phyloP scores from a whole-genome alignment of 73 alveolate species.

The Loxodes magnus region DNA sequence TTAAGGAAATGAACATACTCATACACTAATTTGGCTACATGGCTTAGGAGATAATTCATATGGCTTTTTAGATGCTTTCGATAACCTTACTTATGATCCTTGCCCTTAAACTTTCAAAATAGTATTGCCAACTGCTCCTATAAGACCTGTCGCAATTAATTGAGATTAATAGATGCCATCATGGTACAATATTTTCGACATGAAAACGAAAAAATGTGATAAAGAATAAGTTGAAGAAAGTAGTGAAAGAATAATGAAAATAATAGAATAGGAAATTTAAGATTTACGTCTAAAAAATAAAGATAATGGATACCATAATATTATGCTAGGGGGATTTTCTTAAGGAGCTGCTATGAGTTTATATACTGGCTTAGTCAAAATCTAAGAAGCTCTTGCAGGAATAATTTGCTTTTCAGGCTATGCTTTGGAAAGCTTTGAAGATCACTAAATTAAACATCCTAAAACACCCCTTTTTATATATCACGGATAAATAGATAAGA shows the following conservation, averaged over 20 bases:
- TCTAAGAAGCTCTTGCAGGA: constrained; percentile 42
- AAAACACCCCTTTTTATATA: constrained; percentile 41
- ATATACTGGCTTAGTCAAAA: constrained; percentile 24
- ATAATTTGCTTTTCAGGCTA: constrained; percentile 51
- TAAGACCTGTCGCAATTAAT: constrained; percentile 35
- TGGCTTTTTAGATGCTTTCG: constrained; percentile 68
- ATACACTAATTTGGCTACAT: constrained; percentile 83
- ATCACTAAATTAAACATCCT: constrained; percentile 34
- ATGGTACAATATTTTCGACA: constrained; percentile 71
- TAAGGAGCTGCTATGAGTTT: constrained; percentile 70
- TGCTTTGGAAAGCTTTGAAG: constrained; percentile 15
- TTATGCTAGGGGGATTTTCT: constrained; percentile 86
- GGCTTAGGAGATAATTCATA: constrained; percentile 83
- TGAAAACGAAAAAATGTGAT: constrained; percentile 14
- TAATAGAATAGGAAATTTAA: constrained; percentile 37
- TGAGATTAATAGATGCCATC: constrained; percentile 36
- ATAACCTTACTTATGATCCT: constrained; percentile 31
- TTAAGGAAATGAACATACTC: constrained; percentile 51
- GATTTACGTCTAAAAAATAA: constrained; percentile 7
- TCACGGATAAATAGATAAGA: constrained; percentile 64
- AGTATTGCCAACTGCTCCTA: constrained; percentile 73
- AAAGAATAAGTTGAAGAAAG: constrained; percentile 30
- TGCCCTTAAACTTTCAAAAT: constrained; percentile 46
- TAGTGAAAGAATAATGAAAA: constrained; percentile 15
- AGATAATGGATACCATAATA: constrained; percentile 39